Conservation (phyloP, 768 basidiomycete species). For the Kondoa malvinella region DNA sequence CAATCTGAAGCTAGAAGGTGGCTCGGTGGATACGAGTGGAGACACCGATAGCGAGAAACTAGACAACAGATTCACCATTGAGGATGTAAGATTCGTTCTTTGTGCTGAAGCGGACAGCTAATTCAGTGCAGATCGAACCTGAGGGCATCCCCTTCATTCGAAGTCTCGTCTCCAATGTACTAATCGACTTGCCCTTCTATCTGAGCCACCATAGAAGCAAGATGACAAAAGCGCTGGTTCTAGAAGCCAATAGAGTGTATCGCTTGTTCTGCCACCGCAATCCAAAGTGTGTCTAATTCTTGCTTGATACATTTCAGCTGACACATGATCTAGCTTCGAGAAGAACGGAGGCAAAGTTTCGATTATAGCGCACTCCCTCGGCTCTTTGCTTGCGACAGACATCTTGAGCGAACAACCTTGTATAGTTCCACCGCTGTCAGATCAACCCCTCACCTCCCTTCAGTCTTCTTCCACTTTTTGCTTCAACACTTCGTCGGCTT, state of each 20-base stretch:
- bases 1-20: slow-evolving; percentile 22
- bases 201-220: slow-evolving; percentile 22
- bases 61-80: slow-evolving; percentile 20
- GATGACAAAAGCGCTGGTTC: slow-evolving; percentile 23
- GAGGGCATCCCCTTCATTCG: slow-evolving; percentile 23
- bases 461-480: slow-evolving; percentile 10
- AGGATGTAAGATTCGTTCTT: slow-evolving; percentile 12
- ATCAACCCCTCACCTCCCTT: background rate
- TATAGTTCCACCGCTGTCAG: slow-evolving; percentile 8
- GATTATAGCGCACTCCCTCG: slow-evolving; percentile 25
- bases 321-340: too few relatives aligned
- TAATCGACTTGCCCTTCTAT: slow-evolving; percentile 23
- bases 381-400: slow-evolving; percentile 22
- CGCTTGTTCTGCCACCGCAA: slow-evolving; percentile 25
- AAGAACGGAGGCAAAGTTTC: slow-evolving; percentile 20
- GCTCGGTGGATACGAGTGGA: background rate
- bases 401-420: slow-evolving; percentile 24
- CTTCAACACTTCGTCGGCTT: slow-evolving; percentile 21
- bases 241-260: slow-evolving; percentile 26
- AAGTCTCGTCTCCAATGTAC: slow-evolving; percentile 20
- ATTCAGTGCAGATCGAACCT: background rate
- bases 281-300: too few relatives aligned
- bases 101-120: background rate
- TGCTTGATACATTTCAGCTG: too few relatives aligned
- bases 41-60: slow-evolving; percentile 21